phyloP scores from a whole-genome alignment of 208 protist genomes.

The Histomonas meleagridis region DNA sequence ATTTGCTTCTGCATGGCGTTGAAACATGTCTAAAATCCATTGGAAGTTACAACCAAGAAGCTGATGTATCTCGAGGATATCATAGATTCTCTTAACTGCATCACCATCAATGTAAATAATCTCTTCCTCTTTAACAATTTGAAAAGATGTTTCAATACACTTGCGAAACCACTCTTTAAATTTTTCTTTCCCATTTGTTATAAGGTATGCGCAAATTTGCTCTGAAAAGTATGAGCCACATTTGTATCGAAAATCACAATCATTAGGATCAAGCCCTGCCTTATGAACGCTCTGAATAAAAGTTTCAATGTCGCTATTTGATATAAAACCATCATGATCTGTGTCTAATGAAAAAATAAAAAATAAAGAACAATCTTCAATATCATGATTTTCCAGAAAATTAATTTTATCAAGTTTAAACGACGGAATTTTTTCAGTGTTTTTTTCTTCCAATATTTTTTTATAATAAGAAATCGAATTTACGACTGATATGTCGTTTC shows the following conservation, averaged over 20 bases:
- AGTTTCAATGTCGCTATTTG: neutral
- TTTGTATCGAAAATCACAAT: conserved; percentile 33
- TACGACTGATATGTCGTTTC: neutral
- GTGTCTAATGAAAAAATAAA: neutral
- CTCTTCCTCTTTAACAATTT: neutral
- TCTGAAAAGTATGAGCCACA: neutral
- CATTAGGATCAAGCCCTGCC: conserved; percentile 1
- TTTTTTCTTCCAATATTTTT: conserved; percentile 4
- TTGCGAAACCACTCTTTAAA: neutral
- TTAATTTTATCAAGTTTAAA: neutral
- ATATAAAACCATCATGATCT: neutral
- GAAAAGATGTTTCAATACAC: neutral
- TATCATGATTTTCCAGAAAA: conserved; percentile 36
- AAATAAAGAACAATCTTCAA: conserved; percentile 6
- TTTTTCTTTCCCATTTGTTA: neutral
- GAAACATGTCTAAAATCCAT: conserved; percentile 30
- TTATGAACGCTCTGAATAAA: neutral
- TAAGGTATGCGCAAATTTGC: neutral
- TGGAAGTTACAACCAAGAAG: conserved; percentile 20
- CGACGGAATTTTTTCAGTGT: neutral
- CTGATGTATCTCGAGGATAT: neutral
- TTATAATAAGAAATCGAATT: conserved; percentile 23
- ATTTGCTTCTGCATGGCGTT: conserved; percentile 17
- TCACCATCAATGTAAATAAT: conserved; percentile 11
- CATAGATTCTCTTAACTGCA: conserved; percentile 9